Conservation (phyloP, 345 rosid genomes). For the Tarenaya hassleriana region DNA sequence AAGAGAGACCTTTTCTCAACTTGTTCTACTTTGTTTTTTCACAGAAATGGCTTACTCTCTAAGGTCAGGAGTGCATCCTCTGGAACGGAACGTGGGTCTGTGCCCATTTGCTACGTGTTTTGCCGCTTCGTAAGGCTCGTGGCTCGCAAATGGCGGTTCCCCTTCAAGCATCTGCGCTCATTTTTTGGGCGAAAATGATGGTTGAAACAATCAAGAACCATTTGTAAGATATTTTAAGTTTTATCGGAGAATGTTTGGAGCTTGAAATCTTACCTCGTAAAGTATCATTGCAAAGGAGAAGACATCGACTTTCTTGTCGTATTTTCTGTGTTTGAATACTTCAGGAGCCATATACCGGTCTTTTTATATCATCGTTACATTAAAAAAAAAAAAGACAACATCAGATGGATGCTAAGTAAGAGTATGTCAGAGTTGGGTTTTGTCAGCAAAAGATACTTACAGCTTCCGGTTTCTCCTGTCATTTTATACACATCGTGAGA, state of each 20-base stretch:
- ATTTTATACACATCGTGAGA: slow-evolving; percentile 96
- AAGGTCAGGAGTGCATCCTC: slow-evolving; percentile 64
- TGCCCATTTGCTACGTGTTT: slow-evolving; percentile 86
- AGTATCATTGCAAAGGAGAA: slow-evolving; percentile 98
- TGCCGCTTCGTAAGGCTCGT: slow-evolving; percentile 96
- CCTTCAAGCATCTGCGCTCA: slow-evolving; percentile 90
- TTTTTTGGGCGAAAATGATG: slow-evolving; percentile 7
- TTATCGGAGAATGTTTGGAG: neutral
- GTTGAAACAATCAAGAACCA: neutral
- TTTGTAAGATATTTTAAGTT: slow-evolving; percentile 11
- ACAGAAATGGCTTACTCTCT: slow-evolving; percentile 60
- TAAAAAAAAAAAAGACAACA: slow-evolving; percentile 18
- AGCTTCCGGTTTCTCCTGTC: slow-evolving; percentile 99
- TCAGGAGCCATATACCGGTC: slow-evolving; percentile 99
- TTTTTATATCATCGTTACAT: slow-evolving; percentile 34
- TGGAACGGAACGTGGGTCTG: slow-evolving; percentile 71
- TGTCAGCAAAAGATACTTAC: slow-evolving; percentile 41
- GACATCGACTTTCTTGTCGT: slow-evolving; percentile 98
- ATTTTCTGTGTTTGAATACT: slow-evolving; percentile 92
- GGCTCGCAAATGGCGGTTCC: slow-evolving; percentile 72
- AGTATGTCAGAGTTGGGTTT: no score
- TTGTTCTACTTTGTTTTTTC: no score
- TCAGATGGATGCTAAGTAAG: slow-evolving; percentile 2
- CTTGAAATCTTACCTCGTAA: slow-evolving; percentile 52
- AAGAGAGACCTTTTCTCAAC: no score